Evolutionary conservation across 2,329 filamentous ascomycete species (phyloP), one percentile per base, ranked within the genome.

Genomic region (Coniochaeta hoffmannii): DNA sequence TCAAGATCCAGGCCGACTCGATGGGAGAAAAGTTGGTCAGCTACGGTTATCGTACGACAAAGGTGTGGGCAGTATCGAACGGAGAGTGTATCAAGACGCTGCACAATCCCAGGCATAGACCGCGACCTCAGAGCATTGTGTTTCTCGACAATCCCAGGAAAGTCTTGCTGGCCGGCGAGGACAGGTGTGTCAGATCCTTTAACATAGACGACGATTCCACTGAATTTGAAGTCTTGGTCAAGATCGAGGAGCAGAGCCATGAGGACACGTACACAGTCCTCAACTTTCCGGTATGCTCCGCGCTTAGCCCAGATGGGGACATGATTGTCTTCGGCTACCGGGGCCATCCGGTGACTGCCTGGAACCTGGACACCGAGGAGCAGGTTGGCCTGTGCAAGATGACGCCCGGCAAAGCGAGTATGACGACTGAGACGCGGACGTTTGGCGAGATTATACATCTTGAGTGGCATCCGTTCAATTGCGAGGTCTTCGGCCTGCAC

Each of bases 401-500:
- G 15, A 24, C 24, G 1, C 53, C 41, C 1, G 28, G 41, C 26
- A 36, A 24, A 12, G 14, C 17, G 11, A 49, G 24, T n/a, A 53
- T 61, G 63, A 59, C 60, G 62, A 49, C 8, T 1, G 12, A 50
- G 30, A 12, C n/a, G 4, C n/a, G 9, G 2, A 50, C 49, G 15
- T 34, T 5, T 61, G 62, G 62, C 15, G 66, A 67, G 53, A 61
- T 66, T 1, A 59, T 62, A 14, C 54, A 62, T n/a, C 46, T 61
- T 14, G 56, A 57, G 10, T 70, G 66, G 67, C 63, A 68, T 56
- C 67, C 68, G 1, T 54, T 63, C 12, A 57, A 30, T 7, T 60
- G 60, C 9, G 61, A 69, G 50, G 38, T 73, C 4, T 49, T 71
- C 8, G 70, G 69, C 3, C 35, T 71, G 7, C 65, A 68, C 50